Percentiles rank a stretch among this genome's conserved stretches.
Conservation (phyloP, 2,329 filamentous ascomycete species). For the Sarocladiaceae sp. region DNA sequence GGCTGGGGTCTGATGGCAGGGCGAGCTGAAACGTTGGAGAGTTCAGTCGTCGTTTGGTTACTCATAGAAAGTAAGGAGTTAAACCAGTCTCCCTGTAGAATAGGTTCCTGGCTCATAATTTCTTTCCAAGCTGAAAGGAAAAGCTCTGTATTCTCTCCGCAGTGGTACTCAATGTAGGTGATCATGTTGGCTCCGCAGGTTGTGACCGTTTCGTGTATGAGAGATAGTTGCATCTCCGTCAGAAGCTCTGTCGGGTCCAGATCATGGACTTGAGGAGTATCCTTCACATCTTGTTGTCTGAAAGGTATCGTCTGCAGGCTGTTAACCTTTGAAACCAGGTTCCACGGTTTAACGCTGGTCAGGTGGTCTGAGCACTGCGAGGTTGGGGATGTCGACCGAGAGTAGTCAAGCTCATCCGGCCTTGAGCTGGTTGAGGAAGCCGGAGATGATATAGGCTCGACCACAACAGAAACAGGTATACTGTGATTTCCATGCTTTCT, state of each 20-base stretch:
- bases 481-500: background rate
- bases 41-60: background rate
- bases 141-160: slow-evolving; percentile 15
- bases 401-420: background rate
- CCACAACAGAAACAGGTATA: background rate
- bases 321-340: background rate
- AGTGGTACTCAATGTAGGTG: slow-evolving; percentile 12
- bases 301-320: background rate
- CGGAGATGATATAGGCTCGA: background rate
- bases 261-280: background rate
- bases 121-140: slow-evolving; percentile 22
- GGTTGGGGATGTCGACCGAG: no score
- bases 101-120: slow-evolving; percentile 19
- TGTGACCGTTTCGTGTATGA: slow-evolving; percentile 17
- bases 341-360: background rate
- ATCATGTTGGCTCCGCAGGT: slow-evolving; percentile 18
- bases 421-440: background rate
- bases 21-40: no score
- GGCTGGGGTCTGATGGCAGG: no score
- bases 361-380: background rate
- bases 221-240: slow-evolving; percentile 18
- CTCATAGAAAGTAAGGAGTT: no score
- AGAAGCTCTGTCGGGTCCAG: background rate
- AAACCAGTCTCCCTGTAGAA: slow-evolving; percentile 15
- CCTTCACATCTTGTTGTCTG: background rate